Percentiles rank a stretch among this genome's conserved stretches.
Conservation (phyloP, 257 asterid species). For the Fraxinus cuspidata region DNA sequence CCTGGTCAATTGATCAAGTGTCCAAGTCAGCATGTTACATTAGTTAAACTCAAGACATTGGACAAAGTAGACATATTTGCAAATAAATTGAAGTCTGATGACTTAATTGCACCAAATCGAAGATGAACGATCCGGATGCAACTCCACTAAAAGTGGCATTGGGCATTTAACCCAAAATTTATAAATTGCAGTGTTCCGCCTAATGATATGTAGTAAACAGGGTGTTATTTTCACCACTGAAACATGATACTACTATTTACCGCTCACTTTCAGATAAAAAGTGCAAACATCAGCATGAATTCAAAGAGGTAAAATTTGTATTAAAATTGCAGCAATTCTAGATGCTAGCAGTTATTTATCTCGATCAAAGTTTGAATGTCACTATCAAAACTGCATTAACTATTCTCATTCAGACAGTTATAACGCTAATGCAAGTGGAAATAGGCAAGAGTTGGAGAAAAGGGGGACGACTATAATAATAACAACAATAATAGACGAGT, state of each 20-base stretch:
- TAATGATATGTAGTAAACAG: no score
- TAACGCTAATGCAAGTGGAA: constrained; percentile 12
- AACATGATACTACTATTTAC: background rate
- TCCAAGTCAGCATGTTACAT: no score
- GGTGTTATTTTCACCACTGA: background rate
- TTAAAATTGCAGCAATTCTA: background rate
- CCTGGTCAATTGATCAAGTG: no score
- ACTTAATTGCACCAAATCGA: no score
- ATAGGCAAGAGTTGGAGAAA: background rate
- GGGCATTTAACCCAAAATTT: no score
- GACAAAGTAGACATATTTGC: no score
- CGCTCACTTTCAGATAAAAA: background rate
- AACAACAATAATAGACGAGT: background rate
- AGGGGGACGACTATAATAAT: background rate
- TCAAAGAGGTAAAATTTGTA: background rate
- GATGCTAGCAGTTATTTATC: constrained; percentile 1
- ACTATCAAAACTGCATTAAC: constrained; percentile 29
- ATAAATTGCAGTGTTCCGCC: background rate
- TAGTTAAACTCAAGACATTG: no score
- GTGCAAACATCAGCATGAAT: background rate
- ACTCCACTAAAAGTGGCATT: no score
- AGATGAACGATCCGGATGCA: no score
- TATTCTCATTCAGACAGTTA: constrained; percentile 10
- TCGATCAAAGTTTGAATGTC: constrained; percentile 16
- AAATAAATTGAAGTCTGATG: no score